Percentiles rank a stretch among this genome's conserved stretches.
Evolutionary conservation across 495 filamentous ascomycete genomes (phyloP).

Genomic region (Clavariopsis aquatica): DNA sequence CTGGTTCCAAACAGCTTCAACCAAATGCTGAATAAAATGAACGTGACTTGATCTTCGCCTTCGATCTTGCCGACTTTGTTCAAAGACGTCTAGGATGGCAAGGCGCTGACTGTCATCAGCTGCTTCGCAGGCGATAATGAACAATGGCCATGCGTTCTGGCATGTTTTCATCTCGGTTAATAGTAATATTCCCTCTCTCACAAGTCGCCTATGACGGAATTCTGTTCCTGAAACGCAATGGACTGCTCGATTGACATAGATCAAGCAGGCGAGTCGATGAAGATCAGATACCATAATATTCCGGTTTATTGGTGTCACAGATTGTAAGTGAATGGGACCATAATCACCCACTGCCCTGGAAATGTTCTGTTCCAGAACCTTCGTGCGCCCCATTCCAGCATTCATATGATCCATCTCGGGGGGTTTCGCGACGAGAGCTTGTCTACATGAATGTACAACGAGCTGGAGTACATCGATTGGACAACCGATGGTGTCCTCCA

Average conservation of each 20-base stretch:
- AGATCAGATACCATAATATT: conserved; percentile 34
- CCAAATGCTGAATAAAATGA: conserved; percentile 33
- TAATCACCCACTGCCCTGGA: conserved; percentile 27
- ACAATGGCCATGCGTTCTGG: conserved; percentile 37
- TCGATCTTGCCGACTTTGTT: conserved; percentile 25
- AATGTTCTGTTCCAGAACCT: conserved; percentile 31
- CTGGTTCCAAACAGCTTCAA: conserved; percentile 37
- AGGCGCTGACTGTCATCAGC: conserved; percentile 33
- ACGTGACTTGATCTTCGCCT: conserved; percentile 33
- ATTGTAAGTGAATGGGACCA: conserved; percentile 16
- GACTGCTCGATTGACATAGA: conserved; percentile 34
- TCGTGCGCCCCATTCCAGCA: conserved; percentile 9
- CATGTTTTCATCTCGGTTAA: conserved; percentile 32
- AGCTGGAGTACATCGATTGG: conserved; percentile 33
- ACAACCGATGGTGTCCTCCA: conserved; percentile 32
- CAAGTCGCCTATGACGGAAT: conserved; percentile 35
- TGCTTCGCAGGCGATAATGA: conserved; percentile 38
- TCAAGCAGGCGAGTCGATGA: conserved; percentile 35
- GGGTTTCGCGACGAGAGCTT: conserved; percentile 17
- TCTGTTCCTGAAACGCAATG: conserved; percentile 30
- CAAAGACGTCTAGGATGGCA: conserved; percentile 33
- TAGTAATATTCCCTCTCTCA: conserved; percentile 33
- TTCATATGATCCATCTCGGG: conserved; percentile 9
- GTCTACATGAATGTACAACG: conserved; percentile 33
- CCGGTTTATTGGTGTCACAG: conserved; percentile 18